Evolutionary conservation across 1,139 yeast species (phyloP), one percentile per base, ranked within the genome.

Genomic region (Candida mesenterica): DNA sequence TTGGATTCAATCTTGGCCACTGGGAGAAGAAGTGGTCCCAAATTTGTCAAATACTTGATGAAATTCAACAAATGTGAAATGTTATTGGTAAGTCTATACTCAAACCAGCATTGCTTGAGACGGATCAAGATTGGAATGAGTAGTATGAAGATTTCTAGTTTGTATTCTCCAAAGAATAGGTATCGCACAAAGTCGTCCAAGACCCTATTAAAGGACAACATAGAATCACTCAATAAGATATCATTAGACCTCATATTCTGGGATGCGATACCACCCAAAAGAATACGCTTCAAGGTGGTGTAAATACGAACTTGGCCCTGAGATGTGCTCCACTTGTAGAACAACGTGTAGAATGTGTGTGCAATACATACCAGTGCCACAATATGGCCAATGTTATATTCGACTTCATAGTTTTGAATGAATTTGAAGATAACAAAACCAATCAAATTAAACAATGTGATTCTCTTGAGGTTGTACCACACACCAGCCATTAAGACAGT

Each of bases 191-290:
- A 38, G 59, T 90, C 97, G 36, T 84, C 81, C 35, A 86, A 49
- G 0, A 88, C 86, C 54, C 81, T 82, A 9, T 85, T 67, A 52
- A 83, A 88, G 0, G 96, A 86, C 1, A 92, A 83, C 34, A 89
- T 62, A 4, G 88, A 79, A 64, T 89, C 97, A 5, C 95, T 79
- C 7, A 88, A 59, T 39, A 90, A 61, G 32, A 88, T 84, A 53
- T 89, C 96, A 40, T 86, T 84, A 19, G 86, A 79, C 50, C 96
- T 67, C 61, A 77, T 64, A 3, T 72, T 68, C 17, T 60, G 48
- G 4, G 68, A 59, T 46, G 82, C 79, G 41, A 84, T 75, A 8
- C 67, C 62, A 4, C 94, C 88, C 32, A 62, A 31, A 15, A 74
- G 32, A 33, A 82, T 64, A 44, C 96, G 59, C 48, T 68, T 62